Evolutionary conservation across 306 rosid genomes (phyloP).

Genomic region (Rosa multiflora): DNA sequence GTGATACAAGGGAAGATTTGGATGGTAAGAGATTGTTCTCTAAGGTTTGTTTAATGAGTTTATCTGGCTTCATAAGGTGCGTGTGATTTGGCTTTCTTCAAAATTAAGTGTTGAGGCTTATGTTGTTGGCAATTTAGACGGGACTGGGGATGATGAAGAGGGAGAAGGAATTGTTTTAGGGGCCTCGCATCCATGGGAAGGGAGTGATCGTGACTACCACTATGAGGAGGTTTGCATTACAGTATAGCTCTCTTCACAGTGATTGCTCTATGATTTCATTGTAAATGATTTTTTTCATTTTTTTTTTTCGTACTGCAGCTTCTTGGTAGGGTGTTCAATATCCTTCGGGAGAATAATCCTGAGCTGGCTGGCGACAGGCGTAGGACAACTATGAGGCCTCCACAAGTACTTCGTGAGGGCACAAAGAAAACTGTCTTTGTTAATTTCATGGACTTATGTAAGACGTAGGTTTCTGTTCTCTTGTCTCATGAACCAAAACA

Average conservation of each 20-base stretch:
- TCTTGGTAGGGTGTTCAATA: slow-evolving; percentile 88
- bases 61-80: neutral
- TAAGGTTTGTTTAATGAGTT: neutral
- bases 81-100: neutral
- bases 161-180: slow-evolving; percentile 43
- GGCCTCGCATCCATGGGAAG: slow-evolving; percentile 80
- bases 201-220: slow-evolving; percentile 53
- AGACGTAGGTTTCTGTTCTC: slow-evolving; percentile 26
- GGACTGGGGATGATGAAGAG: slow-evolving; percentile 53
- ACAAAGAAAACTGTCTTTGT: slow-evolving; percentile 96
- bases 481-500: neutral
- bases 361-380: slow-evolving; percentile 92
- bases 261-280: neutral
- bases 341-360: slow-evolving; percentile 89
- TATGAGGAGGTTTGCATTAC: slow-evolving; percentile 47
- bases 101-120: slow-evolving; percentile 10
- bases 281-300: neutral
- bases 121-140: slow-evolving; percentile 42
- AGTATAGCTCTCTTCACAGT: neutral
- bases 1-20: slow-evolving; percentile 50
- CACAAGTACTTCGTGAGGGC: slow-evolving; percentile 98
- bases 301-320: slow-evolving; percentile 81
- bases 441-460: slow-evolving; percentile 94
- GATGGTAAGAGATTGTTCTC: slow-evolving; percentile 45
- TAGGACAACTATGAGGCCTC: slow-evolving; percentile 95